phyloP scores from a whole-genome alignment of 768 basidiomycete genomes.

The Rhizopogon salebrosus region DNA sequence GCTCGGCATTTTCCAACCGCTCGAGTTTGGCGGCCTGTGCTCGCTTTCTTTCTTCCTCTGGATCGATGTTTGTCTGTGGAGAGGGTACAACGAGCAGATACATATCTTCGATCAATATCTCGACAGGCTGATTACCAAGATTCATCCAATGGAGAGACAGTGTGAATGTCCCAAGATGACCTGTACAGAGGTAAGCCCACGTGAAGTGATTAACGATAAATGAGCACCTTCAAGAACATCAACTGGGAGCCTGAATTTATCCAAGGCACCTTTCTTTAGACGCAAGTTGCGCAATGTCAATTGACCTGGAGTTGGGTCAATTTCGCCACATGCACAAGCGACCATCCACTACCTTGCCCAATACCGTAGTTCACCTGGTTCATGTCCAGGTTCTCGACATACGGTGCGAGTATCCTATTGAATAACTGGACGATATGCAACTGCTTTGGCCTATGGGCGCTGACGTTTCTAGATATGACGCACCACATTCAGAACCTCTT shows the following conservation, averaged over 20 bases:
- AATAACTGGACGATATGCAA: conserved; percentile 47
- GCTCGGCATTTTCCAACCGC: conserved; percentile 83
- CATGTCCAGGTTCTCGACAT: conserved; percentile 94
- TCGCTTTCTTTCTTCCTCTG: conserved; percentile 80
- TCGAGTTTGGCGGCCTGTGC: conserved; percentile 85
- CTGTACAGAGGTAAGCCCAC: conserved; percentile 31
- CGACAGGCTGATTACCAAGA: conserved; percentile 83
- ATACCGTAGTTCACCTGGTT: conserved; percentile 94
- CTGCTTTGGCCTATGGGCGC: neutral
- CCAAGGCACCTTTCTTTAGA: conserved; percentile 88
- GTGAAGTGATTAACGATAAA: neutral
- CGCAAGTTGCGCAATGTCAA: conserved; percentile 75
- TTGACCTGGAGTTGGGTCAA: conserved; percentile 46
- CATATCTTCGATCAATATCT: conserved; percentile 88
- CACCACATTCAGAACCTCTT: conserved; percentile 78
- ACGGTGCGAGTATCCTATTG: conserved; percentile 88
- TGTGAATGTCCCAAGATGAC: conserved; percentile 82
- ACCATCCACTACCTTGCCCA: conserved; percentile 56
- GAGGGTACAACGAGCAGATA: conserved; percentile 90
- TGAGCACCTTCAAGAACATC: conserved; percentile 85
- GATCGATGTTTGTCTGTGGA: conserved; percentile 59
- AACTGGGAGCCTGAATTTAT: conserved; percentile 92
- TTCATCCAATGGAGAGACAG: conserved; percentile 88
- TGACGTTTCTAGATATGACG: conserved; percentile 21
- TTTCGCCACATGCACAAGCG: conserved; percentile 1